A percentile compares a stretch with the other conserved stretches of the same genome.
Conservation (phyloP, 1,284 basidiomycete genomes). For the Heterobasidion irregulare region DNA sequence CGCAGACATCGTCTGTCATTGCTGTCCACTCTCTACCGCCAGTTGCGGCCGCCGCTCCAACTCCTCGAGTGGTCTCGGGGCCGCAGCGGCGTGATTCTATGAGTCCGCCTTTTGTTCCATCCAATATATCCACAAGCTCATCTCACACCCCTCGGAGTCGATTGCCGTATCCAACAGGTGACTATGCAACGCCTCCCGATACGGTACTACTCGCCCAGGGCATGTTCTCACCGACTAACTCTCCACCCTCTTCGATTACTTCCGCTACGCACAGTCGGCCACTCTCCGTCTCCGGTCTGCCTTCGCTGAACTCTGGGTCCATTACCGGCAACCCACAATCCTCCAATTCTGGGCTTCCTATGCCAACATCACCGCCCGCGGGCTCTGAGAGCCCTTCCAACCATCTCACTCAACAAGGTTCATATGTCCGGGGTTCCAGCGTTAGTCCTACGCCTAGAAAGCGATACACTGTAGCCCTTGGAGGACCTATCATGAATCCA, state of each 20-base stretch:
- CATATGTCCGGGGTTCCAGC: slow-evolving; percentile 34
- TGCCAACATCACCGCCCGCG: slow-evolving; percentile 12
- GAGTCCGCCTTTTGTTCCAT: slow-evolving; percentile 49
- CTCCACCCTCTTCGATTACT: slow-evolving; percentile 43
- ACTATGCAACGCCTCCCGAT: slow-evolving; percentile 58
- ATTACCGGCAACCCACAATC: slow-evolving; percentile 14
- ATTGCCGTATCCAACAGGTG: slow-evolving; percentile 72
- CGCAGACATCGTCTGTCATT: slow-evolving; percentile 22
- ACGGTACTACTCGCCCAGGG: slow-evolving; percentile 25
- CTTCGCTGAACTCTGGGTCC: slow-evolving; percentile 2
- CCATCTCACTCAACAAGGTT: not conserved
- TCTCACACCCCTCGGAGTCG: slow-evolving; percentile 36
- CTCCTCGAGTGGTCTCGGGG: slow-evolving; percentile 17
- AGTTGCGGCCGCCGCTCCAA: not conserved
- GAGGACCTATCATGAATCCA: slow-evolving; percentile 49
- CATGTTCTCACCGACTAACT: slow-evolving; percentile 52
- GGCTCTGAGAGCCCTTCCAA: slow-evolving; percentile 15
- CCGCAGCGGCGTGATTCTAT: slow-evolving; percentile 50
- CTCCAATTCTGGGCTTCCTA: slow-evolving; percentile 22
- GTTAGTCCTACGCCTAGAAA: slow-evolving; percentile 71
- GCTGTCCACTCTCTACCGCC: slow-evolving; percentile 23
- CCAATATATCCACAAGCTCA: slow-evolving; percentile 19
- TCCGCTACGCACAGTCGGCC: slow-evolving; percentile 18
- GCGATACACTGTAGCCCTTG: slow-evolving; percentile 75
- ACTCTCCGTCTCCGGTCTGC: slow-evolving; percentile 15